phyloP scores from a whole-genome alignment of 2,329 filamentous ascomycete species.

The Ophiosphaerella herpotricha region DNA sequence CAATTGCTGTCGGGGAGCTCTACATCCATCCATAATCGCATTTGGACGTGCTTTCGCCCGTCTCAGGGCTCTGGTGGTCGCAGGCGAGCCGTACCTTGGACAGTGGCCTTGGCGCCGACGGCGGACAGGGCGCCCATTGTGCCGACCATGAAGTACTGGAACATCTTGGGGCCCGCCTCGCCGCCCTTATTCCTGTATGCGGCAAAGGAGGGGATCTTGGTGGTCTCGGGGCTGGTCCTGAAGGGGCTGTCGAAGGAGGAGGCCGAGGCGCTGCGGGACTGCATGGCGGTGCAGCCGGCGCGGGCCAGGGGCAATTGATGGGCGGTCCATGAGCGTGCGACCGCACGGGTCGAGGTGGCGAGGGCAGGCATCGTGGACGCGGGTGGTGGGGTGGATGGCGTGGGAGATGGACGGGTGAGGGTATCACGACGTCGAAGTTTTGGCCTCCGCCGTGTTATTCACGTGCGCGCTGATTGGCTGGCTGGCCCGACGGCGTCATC shows the following conservation, averaged over 20 bases:
- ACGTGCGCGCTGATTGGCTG: conserved; percentile 1
- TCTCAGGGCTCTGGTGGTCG: conserved; percentile 7
- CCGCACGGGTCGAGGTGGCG: conserved; percentile 51
- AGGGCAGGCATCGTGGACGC: conserved; percentile 55
- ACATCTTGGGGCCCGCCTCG: conserved; percentile 78
- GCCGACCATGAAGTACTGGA: conserved; percentile 98
- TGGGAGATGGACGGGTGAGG: conserved; percentile 23
- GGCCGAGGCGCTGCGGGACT: conserved; percentile 51
- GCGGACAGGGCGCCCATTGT: conserved; percentile 90
- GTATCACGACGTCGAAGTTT: conserved; percentile 30
- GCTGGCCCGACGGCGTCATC: neutral
- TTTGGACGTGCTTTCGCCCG: conserved; percentile 12
- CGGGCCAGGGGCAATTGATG: conserved; percentile 53
- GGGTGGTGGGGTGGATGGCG: conserved; percentile 29
- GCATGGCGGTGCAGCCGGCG: conserved; percentile 50
- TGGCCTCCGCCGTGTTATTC: conserved; percentile 11
- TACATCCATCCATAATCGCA: neutral
- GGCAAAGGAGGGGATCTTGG: conserved; percentile 84
- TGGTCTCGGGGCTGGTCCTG: conserved; percentile 54
- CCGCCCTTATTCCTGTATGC: conserved; percentile 77
- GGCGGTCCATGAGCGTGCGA: conserved; percentile 54
- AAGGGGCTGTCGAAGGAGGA: conserved; percentile 61
- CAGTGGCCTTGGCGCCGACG: conserved; percentile 94
- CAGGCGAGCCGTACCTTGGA: conserved; percentile 75
- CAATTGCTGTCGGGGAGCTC: conserved; percentile 32